These are phyloP conservation scores for Saccharata proteae DNA, from an alignment of 2,329 filamentous ascomycete genomes.

Conservation along the genomic window DNA sequence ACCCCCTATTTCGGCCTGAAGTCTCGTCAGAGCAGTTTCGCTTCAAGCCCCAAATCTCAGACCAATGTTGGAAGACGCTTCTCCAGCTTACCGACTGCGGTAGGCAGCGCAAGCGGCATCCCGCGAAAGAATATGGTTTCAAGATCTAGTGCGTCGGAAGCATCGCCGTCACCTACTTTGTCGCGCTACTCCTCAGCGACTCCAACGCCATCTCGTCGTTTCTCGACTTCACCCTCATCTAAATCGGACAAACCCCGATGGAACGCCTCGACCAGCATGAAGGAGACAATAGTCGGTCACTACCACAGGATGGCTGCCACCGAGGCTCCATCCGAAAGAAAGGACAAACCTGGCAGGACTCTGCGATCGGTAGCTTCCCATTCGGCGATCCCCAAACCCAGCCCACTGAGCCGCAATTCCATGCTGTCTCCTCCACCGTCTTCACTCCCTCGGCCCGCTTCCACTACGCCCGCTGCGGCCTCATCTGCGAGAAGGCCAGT, in stretches of 20 bases:
- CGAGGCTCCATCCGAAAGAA: too few species aligned
- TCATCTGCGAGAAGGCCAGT: constrained; percentile 1
- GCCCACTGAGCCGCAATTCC: constrained; percentile 17
- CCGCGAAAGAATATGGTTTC: constrained; percentile 12
- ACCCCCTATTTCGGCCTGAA: constrained; percentile 34
- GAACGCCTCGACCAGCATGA: constrained; percentile 26
- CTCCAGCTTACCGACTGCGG: constrained; percentile 33
- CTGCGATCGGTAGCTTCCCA: too few species aligned
- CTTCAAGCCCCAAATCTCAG: too few species aligned
- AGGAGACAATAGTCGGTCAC: constrained; percentile 26
- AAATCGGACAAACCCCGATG: constrained; percentile 23
- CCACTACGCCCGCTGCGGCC: constrained; percentile 17
- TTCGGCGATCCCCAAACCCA: too few species aligned
- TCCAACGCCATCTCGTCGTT: constrained; percentile 4
- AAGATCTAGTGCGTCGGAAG: constrained; percentile 14
- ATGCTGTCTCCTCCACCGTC: constrained; percentile 16
- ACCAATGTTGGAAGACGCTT: too few species aligned
- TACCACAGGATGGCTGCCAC: too few species aligned
- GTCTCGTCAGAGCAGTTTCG: constrained; percentile 34
- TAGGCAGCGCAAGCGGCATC: constrained; percentile 16
- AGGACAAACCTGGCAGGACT: too few species aligned
- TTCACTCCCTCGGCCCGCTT: constrained; percentile 13
- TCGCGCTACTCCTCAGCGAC: constrained; percentile 4
- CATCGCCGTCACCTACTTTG: constrained; percentile 12
- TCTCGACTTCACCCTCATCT: neutral